These are phyloP conservation scores for Lobosporangium transversale DNA, from an alignment of 192 early-diverging fungal genomes.

Conservation along the genomic window DNA sequence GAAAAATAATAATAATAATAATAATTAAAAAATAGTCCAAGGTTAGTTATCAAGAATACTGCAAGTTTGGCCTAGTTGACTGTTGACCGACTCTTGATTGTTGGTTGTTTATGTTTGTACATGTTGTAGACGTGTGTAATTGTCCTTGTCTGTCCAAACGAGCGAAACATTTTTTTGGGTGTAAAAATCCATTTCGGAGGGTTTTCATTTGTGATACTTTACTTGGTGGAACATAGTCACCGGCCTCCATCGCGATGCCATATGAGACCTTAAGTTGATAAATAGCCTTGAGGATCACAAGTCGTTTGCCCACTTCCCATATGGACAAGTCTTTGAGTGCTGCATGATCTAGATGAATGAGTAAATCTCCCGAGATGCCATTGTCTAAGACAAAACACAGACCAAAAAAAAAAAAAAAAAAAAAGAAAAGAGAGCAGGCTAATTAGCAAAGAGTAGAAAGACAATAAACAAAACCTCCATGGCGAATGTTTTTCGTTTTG, in stretches of 20 bases:
- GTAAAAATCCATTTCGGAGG: too few relatives aligned
- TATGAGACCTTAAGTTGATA: slow-evolving; percentile 85
- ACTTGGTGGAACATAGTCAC: slow-evolving; percentile 89
- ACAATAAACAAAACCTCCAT: too few relatives aligned
- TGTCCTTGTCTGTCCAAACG: too few relatives aligned
- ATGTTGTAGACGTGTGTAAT: too few relatives aligned
- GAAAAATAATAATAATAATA: too few relatives aligned
- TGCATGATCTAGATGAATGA: slow-evolving; percentile 90
- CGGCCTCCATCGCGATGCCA: slow-evolving; percentile 80
- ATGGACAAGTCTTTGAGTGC: slow-evolving; percentile 90
- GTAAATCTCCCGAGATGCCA: slow-evolving; percentile 88
- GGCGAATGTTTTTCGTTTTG: not conserved
- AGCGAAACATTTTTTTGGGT: too few relatives aligned
- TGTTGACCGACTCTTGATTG: too few relatives aligned
- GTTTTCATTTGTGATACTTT: slow-evolving; percentile 39
- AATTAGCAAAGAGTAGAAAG: too few relatives aligned
- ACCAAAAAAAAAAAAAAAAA: not conserved
- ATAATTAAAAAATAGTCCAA: too few relatives aligned
- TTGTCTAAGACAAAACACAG: slow-evolving; percentile 68
- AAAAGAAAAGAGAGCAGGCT: not conserved
- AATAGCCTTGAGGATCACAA: slow-evolving; percentile 90
- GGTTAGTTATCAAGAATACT: too few relatives aligned
- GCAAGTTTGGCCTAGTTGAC: too few relatives aligned
- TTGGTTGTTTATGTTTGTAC: too few relatives aligned
- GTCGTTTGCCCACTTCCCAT: slow-evolving; percentile 84